Conservation (phyloP, 345 rosid genomes). For the Acer yangbiense region DNA sequence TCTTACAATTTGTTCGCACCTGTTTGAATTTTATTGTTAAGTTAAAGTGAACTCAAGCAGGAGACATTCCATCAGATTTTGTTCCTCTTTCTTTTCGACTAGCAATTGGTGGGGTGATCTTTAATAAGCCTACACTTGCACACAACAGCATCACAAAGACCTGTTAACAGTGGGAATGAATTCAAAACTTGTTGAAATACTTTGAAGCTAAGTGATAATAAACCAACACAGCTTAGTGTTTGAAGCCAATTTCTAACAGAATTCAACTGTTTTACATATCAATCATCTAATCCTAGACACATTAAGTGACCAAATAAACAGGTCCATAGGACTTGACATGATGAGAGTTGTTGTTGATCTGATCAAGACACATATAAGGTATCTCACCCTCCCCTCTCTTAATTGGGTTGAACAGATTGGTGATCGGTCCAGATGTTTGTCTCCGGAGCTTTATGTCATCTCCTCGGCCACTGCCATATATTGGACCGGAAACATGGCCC, state of each 20-base stretch:
- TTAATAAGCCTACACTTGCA: no score
- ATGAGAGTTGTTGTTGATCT: slow-evolving; percentile 27
- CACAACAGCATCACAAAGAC: no score
- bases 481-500: slow-evolving; percentile 49
- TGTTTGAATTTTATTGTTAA: no score
- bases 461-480: slow-evolving; percentile 24
- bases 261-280: not conserved
- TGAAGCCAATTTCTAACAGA: not conserved
- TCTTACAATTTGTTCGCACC: no score
- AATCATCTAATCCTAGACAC: not conserved
- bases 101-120: not conserved
- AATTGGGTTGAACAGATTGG: slow-evolving; percentile 32
- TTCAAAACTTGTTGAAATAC: not conserved
- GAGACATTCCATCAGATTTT: slow-evolving; percentile 8
- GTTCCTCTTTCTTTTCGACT: slow-evolving; percentile 7
- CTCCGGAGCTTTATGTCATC: slow-evolving; percentile 23
- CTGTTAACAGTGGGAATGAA: not conserved
- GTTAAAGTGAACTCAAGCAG: not conserved
- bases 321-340: slow-evolving; percentile 49
- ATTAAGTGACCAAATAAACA: slow-evolving; percentile 53
- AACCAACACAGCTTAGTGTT: not conserved
- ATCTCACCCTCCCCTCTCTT: slow-evolving; percentile 36
- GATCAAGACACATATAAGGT: slow-evolving; percentile 44
- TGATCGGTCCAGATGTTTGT: slow-evolving; percentile 44
- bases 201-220: not conserved